A percentile compares a stretch with the other conserved stretches of the same genome.
These are phyloP conservation scores for Candida awuae DNA, from an alignment of 805 yeast genomes.

Conservation along the genomic window DNA sequence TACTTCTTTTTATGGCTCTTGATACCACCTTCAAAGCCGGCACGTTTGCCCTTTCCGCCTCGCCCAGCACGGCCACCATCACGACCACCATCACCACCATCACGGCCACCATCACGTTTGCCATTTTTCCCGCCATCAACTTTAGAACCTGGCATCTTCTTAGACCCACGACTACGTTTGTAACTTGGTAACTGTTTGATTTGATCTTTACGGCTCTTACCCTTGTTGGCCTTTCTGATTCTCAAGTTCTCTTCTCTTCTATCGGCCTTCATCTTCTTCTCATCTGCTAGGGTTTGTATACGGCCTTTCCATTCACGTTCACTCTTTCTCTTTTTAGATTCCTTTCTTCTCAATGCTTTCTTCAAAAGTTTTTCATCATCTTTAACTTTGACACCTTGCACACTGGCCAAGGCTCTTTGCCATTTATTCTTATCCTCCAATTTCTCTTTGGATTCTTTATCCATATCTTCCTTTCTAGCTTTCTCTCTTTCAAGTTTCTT, in stretches of 20 bases:
- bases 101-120: background rate
- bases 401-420: constrained; percentile 75
- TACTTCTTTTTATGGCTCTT: constrained; percentile 17
- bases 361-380: constrained; percentile 85
- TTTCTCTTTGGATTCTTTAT: constrained; percentile 51
- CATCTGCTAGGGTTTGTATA: constrained; percentile 67
- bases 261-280: constrained; percentile 66
- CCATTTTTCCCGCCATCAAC: background rate
- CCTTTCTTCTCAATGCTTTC: constrained; percentile 79
- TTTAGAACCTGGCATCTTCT: constrained; percentile 9
- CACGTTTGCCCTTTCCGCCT: constrained; percentile 24
- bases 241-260: constrained; percentile 89
- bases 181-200: constrained; percentile 58
- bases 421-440: constrained; percentile 70
- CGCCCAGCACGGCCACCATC: background rate
- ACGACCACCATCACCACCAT: constrained; percentile 6
- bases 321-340: constrained; percentile 73
- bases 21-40: constrained; percentile 81
- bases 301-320: constrained; percentile 92
- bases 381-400: constrained; percentile 81
- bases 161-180: constrained; percentile 37
- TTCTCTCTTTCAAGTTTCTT: constrained; percentile 67
- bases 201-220: constrained; percentile 67
- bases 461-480: constrained; percentile 49
- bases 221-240: constrained; percentile 78